These are phyloP conservation scores for Lichtheimia hyalospora DNA, from an alignment of 371 early-diverging fungal genomes.

Conservation along the genomic window DNA sequence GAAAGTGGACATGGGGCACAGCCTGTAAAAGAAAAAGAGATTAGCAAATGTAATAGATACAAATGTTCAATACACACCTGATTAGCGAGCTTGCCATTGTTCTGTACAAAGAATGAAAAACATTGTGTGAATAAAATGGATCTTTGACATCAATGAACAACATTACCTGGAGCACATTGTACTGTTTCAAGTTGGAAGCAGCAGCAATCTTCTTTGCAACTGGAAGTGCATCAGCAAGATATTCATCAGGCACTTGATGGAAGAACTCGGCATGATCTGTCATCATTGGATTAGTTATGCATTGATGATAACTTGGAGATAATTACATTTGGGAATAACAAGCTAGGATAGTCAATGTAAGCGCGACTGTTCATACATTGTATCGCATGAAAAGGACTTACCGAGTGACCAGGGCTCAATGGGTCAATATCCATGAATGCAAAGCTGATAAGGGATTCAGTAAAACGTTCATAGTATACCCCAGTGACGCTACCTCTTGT, in stretches of 20 bases:
- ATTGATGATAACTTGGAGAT: neutral
- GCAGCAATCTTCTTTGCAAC: conserved; percentile 87
- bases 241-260: conserved; percentile 88
- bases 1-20: conserved; percentile 92
- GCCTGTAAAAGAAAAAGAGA: conserved; percentile 32
- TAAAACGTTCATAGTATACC: neutral
- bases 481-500: conserved; percentile 53
- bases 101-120: conserved; percentile 46
- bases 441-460: conserved; percentile 35
- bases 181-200: conserved; percentile 67
- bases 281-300: too few species aligned
- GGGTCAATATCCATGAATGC: conserved; percentile 82
- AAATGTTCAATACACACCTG: conserved; percentile 37
- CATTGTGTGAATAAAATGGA: neutral
- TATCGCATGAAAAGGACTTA: conserved; percentile 39
- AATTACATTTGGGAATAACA: conserved; percentile 82
- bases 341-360: conserved; percentile 47
- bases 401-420: conserved; percentile 76
- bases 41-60: neutral
- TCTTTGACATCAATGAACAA: neutral
- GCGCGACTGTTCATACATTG: neutral
- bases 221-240: conserved; percentile 82
- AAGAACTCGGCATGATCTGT: conserved; percentile 90
- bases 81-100: conserved; percentile 80
- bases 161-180: conserved; percentile 89